These are phyloP conservation scores for Arctostaphylos glauca DNA, from an alignment of 148 eudicot genomes.

Conservation along the genomic window DNA sequence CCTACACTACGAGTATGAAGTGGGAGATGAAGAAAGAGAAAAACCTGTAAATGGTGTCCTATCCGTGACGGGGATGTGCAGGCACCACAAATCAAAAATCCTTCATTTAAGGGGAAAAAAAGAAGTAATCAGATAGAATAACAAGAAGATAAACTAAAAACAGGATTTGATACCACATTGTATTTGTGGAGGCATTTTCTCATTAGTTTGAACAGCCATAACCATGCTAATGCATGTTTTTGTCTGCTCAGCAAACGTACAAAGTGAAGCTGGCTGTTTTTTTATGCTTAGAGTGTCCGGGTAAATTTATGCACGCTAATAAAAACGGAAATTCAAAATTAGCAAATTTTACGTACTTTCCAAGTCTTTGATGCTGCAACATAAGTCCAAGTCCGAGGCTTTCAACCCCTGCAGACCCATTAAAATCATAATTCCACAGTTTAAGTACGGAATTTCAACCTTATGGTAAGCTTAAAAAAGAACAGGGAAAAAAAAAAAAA, in stretches of 20 bases:
- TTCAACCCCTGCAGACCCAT: constrained; percentile 47
- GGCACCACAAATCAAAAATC: constrained; percentile 59
- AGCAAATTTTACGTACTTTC: constrained; percentile 46
- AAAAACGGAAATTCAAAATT: neutral
- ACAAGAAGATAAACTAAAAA: constrained; percentile 6
- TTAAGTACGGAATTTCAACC: neutral
- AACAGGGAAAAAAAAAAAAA: neutral
- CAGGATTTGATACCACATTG: neutral
- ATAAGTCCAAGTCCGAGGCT: constrained; percentile 68
- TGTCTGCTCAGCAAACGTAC: too few species aligned
- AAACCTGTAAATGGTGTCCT: constrained; percentile 56
- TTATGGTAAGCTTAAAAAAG: neutral
- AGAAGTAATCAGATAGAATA: constrained; percentile 13
- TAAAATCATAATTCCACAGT: neutral
- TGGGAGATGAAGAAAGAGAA: neutral
- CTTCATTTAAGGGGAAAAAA: constrained; percentile 29
- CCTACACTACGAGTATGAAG: neutral
- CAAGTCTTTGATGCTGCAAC: constrained; percentile 56
- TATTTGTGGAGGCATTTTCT: neutral
- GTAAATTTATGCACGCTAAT: too few species aligned
- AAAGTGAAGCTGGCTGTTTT: too few species aligned
- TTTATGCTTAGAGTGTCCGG: too few species aligned
- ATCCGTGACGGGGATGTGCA: constrained; percentile 55
- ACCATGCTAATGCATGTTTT: neutral
- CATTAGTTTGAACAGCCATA: neutral